Base-by-base conservation (phyloP, 2,329 filamentous ascomycete genomes). In the Dactylellina haptotyla region DNA sequence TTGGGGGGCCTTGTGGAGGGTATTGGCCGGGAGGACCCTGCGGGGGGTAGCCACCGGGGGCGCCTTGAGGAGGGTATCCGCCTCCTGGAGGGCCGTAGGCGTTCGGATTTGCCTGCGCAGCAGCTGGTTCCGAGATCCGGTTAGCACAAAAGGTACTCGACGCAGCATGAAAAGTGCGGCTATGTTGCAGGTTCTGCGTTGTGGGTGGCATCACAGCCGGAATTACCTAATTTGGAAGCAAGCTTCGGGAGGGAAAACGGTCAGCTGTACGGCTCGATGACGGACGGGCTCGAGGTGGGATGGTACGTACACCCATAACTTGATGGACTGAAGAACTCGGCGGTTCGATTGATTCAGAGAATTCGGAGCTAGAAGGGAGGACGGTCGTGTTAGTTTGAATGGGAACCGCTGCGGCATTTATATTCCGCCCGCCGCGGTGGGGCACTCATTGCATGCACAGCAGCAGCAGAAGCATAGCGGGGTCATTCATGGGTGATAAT, bases 161-260 rank as follows among this genome's bases (percentile, higher is more conserved):
- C 37, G n/a, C n/a, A n/a, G n/a, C n/a, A n/a, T n/a, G n/a, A n/a
- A n/a, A n/a, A n/a, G n/a, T 14, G 37, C 37, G 37, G 30, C n/a
- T n/a, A 34, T 61, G 69, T 66, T 73, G 67, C 43, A 62, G 51
- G 46, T 54, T 65, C 18, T 65, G 67, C 61, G 69, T 73, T 66
- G 69, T 25, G 54, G 26, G 20, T 16, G 32, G 61, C 39, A 65
- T 54, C 67, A 58, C 37, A 63, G 41, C 58, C 34, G 45, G 39
- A 56, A 57, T 73, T 73, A 73, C 69, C 69, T 73, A 73, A 65
- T 73, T 73, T 73, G 69, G 69, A 73, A 73, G 69, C 69, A 59
- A 73, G 69, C 69, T 73, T 39, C 39, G 16, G 20, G 58, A 50
- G 26, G 37, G n/a, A 54, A 18, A 64, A 46, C 2, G 51, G 37